Evolutionary conservation across 2,329 filamentous ascomycete species (phyloP).

Genomic region (Helicocarpus griseus): DNA sequence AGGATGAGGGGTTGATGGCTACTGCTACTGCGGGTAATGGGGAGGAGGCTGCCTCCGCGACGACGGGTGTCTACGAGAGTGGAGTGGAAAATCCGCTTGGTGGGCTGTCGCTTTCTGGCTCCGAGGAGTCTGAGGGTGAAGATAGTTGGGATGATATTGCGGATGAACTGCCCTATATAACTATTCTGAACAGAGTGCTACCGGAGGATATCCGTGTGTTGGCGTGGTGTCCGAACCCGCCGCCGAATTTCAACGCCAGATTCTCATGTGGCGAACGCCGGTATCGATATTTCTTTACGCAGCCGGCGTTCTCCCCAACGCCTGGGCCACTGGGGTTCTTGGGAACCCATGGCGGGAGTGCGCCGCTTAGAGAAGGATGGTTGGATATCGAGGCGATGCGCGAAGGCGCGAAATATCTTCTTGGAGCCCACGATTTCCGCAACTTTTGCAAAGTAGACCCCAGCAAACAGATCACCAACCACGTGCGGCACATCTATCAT

Average conservation of each 20-base stretch:
- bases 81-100: conserved; percentile 10
- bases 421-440: conserved; percentile 84
- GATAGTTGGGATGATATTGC: conserved; percentile 53
- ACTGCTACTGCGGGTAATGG: neutral
- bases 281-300: conserved; percentile 97
- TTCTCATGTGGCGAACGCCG: conserved; percentile 86
- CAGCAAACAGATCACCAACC: conserved; percentile 80
- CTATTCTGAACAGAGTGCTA: conserved; percentile 75
- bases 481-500: conserved; percentile 67
- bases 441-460: conserved; percentile 95
- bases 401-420: conserved; percentile 65
- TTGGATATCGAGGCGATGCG: conserved; percentile 84
- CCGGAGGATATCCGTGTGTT: conserved; percentile 83
- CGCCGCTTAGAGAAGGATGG: conserved; percentile 55
- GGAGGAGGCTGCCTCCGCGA: conserved; percentile 8
- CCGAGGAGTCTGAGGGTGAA: conserved; percentile 23
- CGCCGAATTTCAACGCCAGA: conserved; percentile 72
- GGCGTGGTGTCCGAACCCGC: conserved; percentile 83
- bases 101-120: conserved; percentile 13
- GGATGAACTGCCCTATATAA: conserved; percentile 77
- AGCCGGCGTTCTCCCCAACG: conserved; percentile 70
- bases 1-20: neutral
- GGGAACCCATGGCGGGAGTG: too few species aligned
- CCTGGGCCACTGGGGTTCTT: conserved; percentile 46
- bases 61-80: conserved; percentile 13